A percentile compares a stretch with the other conserved stretches of the same genome.
Conservation (phyloP, 768 basidiomycete species). For the Terana coerulea region DNA sequence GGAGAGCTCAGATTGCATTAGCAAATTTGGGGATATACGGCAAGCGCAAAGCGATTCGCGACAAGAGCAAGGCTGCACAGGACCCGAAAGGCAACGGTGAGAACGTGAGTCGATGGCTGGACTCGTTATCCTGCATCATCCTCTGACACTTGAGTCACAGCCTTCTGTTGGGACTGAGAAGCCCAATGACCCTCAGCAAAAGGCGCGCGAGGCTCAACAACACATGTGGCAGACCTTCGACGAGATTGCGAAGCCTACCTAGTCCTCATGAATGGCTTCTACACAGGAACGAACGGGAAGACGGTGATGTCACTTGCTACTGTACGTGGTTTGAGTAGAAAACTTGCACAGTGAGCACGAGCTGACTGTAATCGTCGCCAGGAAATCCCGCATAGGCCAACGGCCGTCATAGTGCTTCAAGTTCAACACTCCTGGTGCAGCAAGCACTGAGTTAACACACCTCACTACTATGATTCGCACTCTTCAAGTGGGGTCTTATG, state of each 20-base stretch:
- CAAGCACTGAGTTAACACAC: too few relatives aligned
- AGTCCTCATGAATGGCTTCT: neutral
- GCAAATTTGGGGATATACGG: neutral
- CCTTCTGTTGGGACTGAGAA: neutral
- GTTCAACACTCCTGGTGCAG: too few relatives aligned
- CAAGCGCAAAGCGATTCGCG: neutral
- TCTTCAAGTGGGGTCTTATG: too few relatives aligned
- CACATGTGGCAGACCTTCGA: slow-evolving; percentile 2
- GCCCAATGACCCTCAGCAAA: neutral
- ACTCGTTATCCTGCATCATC: neutral
- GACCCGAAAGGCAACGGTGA: neutral
- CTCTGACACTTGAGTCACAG: neutral
- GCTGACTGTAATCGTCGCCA: neutral
- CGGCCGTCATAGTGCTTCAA: too few relatives aligned
- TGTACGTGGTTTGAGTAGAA: neutral
- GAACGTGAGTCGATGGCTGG: neutral
- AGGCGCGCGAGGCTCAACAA: neutral
- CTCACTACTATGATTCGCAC: too few relatives aligned
- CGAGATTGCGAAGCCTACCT: slow-evolving; percentile 1
- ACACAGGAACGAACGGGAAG: neutral
- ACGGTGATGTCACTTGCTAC: neutral
- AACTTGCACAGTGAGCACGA: neutral
- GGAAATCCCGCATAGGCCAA: too few relatives aligned
- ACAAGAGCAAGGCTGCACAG: too few relatives aligned
- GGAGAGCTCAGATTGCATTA: neutral